Evolutionary conservation across 306 rosid genomes (phyloP).

Genomic region (Hippophae tibetana): DNA sequence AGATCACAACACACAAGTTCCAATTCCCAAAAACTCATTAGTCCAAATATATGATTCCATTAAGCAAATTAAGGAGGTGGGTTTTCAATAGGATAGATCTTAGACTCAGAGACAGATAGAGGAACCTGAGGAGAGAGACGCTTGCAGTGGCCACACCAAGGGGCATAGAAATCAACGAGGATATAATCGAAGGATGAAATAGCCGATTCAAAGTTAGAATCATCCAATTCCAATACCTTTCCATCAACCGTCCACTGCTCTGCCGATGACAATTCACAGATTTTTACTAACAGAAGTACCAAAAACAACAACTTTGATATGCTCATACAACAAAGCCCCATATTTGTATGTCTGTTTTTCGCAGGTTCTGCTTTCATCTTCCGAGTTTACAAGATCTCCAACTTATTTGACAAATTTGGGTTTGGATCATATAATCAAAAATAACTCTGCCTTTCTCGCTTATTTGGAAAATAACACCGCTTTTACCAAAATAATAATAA

Average conservation of each 20-base stretch:
- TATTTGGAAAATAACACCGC: no score
- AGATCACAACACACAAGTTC: no score
- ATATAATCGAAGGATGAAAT: conserved; percentile 67
- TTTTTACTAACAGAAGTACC: background rate
- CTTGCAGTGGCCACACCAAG: conserved; percentile 99
- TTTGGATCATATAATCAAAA: no score
- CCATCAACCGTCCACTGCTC: conserved; percentile 54
- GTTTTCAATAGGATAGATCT: background rate
- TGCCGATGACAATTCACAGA: conserved; percentile 15
- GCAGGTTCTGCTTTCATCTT: background rate
- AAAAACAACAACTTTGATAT: background rate
- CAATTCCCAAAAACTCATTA: no score
- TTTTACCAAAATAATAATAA: no score
- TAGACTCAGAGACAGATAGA: background rate
- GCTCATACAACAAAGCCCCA: background rate
- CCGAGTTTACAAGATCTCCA: no score
- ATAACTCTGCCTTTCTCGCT: no score
- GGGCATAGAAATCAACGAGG: conserved; percentile 88
- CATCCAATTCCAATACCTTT: conserved; percentile 71
- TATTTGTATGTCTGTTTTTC: background rate
- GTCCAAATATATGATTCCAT: background rate
- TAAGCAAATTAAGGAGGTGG: background rate
- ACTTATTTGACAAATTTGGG: no score
- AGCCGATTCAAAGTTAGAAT: conserved; percentile 77
- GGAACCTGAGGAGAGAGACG: conserved; percentile 90